These are phyloP conservation scores for Pugionium dolabratum DNA, from an alignment of 345 rosid species.

Conservation along the genomic window DNA sequence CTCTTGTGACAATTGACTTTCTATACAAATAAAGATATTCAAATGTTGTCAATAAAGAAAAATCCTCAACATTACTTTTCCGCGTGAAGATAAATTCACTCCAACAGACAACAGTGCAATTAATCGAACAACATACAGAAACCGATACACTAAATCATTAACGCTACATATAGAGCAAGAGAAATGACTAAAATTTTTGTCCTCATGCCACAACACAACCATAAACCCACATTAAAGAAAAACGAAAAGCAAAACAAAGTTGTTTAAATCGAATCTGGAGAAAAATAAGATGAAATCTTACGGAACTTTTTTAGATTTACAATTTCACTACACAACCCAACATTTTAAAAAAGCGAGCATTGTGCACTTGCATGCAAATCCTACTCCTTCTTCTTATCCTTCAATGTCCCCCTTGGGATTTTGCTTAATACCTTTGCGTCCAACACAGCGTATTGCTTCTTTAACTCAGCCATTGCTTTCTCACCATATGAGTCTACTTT, in stretches of 20 bases:
- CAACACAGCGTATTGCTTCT: slow-evolving; percentile 72
- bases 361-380: slow-evolving; percentile 3
- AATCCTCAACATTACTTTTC: too few species aligned
- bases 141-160: not conserved
- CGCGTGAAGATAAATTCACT: too few species aligned
- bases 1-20: not conserved
- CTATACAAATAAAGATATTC: too few species aligned
- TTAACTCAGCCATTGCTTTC: slow-evolving; percentile 73
- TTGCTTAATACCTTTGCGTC: slow-evolving; percentile 70
- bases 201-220: slow-evolving; percentile 2
- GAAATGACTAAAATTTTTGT: not conserved
- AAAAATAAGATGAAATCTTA: slow-evolving; percentile 3
- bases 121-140: not conserved
- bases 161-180: slow-evolving; percentile 11
- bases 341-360: slow-evolving; percentile 10
- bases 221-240: not conserved
- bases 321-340: slow-evolving; percentile 36
- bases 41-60: too few species aligned
- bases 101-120: too few species aligned
- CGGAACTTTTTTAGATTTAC: slow-evolving; percentile 12
- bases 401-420: slow-evolving; percentile 65
- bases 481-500: slow-evolving; percentile 68
- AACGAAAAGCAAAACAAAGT: not conserved
- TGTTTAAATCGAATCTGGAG: not conserved
- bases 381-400: slow-evolving; percentile 67